phyloP scores from a whole-genome alignment of 305 asterid genomes.

The Petunia hybrid region DNA sequence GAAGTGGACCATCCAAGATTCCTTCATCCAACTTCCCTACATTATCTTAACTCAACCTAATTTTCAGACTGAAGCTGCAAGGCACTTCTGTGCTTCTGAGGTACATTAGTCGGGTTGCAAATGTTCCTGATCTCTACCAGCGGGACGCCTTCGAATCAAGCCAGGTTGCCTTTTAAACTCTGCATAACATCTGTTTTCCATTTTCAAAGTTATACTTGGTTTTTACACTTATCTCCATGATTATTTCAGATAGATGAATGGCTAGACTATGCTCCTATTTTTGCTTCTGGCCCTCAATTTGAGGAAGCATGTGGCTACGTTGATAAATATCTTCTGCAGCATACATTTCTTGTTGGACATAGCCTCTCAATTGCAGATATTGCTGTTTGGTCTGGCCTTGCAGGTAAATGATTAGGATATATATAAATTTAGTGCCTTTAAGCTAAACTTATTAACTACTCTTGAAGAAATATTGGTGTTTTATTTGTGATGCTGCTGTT shows the following conservation, averaged over 20 bases:
- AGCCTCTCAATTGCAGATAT: conserved; percentile 78
- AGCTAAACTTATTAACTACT: not conserved
- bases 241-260: conserved; percentile 74
- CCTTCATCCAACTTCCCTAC: not conserved
- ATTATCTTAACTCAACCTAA: conserved; percentile 16
- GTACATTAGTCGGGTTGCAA: conserved; percentile 63
- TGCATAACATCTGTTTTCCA: not conserved
- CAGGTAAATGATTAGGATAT: conserved; percentile 50
- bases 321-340: conserved; percentile 63
- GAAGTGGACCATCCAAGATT: not conserved
- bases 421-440: conserved; percentile 2
- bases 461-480: not conserved
- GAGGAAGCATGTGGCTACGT: conserved; percentile 82
- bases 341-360: conserved; percentile 69
- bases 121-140: conserved; percentile 53
- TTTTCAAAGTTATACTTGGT: not conserved
- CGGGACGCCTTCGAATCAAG: conserved; percentile 60
- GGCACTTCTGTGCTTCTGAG: conserved; percentile 67
- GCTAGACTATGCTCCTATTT: conserved; percentile 72
- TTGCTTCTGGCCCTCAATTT: conserved; percentile 80
- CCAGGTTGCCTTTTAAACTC: conserved; percentile 51
- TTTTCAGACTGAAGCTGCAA: conserved; percentile 46
- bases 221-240: conserved; percentile 5
- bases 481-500: conserved; percentile 17
- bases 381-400: conserved; percentile 83